Evolutionary conservation across 768 basidiomycete species (phyloP), one percentile per base, ranked within the genome.

Genomic region (Ramaria rubella): DNA sequence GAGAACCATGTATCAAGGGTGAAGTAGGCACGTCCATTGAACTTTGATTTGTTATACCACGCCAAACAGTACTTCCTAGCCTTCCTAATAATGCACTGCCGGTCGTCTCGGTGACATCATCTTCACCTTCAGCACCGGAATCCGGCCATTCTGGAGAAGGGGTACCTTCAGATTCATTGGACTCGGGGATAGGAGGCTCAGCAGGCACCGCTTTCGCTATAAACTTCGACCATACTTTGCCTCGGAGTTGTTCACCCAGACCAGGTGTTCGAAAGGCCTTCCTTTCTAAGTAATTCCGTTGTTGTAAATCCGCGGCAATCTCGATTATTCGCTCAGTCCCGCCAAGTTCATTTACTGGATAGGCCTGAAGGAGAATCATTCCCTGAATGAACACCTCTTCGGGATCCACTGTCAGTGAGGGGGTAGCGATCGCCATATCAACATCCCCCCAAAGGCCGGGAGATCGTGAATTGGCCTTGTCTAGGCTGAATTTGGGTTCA

Each of bases 291-390:
- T 77, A 70, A 43, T 73, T 70, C 4, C 85, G 76, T 60, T 76
- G 80, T 52, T 72, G 62, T n/a, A 89, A 70, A 59, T 89, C 86
- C 33, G 69, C 73, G 17, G 86, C 81, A 1, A 78, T 82, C 65
- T 88, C 87, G 14, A 91, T 69, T 11, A 91, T 73, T 40, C 78
- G 73, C 42, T 87, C 89, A 29, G 87, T 76, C 6, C 88, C 88
- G 1, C 88, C 87, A 4, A 81, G 79, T 3, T 77, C 72, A 40
- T 80, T 74, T 36, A 87, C 65, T 23, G 87, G 83, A 68, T 88
- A 91, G 21, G 65, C 67, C 61, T 82, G 83, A 21, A 91, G 76
- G 27, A 88, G 73, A 1, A 78, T 68, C 61, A 87, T 77, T 26
- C 82, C 83, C 61, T 87, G 81, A 50, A 80, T 68, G 64, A 90